These are phyloP conservation scores for Keqinozyma sinolaborantium DNA, from an alignment of 1,139 yeast species.

Conservation along the genomic window DNA sequence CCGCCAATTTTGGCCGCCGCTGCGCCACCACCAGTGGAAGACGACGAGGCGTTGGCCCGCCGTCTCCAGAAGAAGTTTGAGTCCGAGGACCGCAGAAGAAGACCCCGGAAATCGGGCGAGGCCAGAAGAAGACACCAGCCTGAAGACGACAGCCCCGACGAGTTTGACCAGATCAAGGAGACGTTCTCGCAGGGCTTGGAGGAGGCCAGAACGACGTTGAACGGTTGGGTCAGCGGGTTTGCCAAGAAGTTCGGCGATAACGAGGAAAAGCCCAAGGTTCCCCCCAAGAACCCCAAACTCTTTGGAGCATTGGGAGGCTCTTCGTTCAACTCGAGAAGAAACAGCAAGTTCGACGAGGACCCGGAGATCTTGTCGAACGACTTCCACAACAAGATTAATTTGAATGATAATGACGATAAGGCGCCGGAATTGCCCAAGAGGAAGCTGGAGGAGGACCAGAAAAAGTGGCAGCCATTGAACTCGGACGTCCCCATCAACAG, in stretches of 20 bases:
- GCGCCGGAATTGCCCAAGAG: slow-evolving; percentile 12
- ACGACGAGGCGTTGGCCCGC: slow-evolving; percentile 84
- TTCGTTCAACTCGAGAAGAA: slow-evolving; percentile 30
- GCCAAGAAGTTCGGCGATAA: slow-evolving; percentile 51
- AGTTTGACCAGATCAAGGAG: slow-evolving; percentile 66
- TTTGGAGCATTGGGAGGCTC: slow-evolving; percentile 50
- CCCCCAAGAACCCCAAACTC: slow-evolving; percentile 25
- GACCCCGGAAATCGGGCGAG: slow-evolving; percentile 17
- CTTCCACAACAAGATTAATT: slow-evolving; percentile 51
- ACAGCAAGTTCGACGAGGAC: slow-evolving; percentile 48
- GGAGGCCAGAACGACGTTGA: slow-evolving; percentile 77
- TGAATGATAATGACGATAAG: slow-evolving; percentile 42
- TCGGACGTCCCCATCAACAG: slow-evolving; percentile 53
- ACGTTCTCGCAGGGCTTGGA: slow-evolving; percentile 73
- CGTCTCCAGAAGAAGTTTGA: slow-evolving; percentile 71
- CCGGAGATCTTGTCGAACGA: slow-evolving; percentile 52
- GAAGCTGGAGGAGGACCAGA: slow-evolving; percentile 12
- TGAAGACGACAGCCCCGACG: slow-evolving; percentile 57
- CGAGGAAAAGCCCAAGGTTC: slow-evolving; percentile 7
- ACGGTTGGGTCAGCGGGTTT: slow-evolving; percentile 78
- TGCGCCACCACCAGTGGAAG: slow-evolving; percentile 25
- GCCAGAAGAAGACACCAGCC: slow-evolving; percentile 16
- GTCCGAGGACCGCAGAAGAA: slow-evolving; percentile 36
- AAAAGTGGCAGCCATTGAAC: slow-evolving; percentile 62
- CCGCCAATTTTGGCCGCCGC: slow-evolving; percentile 44